Conservation (phyloP, 2,329 filamentous ascomycete species). For the Monosporascus ibericus region DNA sequence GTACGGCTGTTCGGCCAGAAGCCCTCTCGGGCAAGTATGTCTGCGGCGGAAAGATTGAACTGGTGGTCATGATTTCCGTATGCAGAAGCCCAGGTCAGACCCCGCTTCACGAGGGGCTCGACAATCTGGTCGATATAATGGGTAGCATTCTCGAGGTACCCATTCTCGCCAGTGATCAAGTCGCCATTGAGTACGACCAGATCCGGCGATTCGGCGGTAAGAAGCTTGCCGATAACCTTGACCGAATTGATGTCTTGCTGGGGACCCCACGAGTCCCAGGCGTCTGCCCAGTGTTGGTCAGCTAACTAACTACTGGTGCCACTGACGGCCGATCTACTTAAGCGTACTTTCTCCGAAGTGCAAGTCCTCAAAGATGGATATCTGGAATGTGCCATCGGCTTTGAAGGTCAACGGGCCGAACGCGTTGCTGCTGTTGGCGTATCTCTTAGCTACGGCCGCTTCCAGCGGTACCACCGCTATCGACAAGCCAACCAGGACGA, state of each 20-base stretch:
- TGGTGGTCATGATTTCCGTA: conserved; percentile 67
- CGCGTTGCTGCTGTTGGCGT: conserved; percentile 7
- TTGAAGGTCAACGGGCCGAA: conserved; percentile 29
- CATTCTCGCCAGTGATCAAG: conserved; percentile 63
- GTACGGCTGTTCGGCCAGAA: conserved; percentile 33
- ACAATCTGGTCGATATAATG: conserved; percentile 55
- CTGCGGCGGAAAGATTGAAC: conserved; percentile 46
- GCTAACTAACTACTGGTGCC: background rate
- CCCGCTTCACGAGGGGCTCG: conserved; percentile 47
- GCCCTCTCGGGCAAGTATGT: conserved; percentile 37
- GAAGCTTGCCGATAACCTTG: conserved; percentile 49
- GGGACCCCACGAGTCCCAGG: conserved; percentile 38
- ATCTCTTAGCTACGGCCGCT: conserved; percentile 14
- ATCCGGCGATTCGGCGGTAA: conserved; percentile 49
- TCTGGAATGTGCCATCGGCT: conserved; percentile 41
- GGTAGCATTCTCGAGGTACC: conserved; percentile 47
- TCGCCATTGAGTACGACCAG: conserved; percentile 68
- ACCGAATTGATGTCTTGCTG: conserved; percentile 52
- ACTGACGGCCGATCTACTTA: too few species aligned
- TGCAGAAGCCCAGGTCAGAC: conserved; percentile 57
- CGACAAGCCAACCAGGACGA: conserved; percentile 2
- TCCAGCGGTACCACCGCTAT: conserved; percentile 5
- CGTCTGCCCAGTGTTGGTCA: conserved; percentile 25
- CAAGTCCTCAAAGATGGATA: conserved; percentile 61
- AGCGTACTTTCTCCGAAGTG: conserved; percentile 63